These are phyloP conservation scores for Russula compacta DNA, from an alignment of 768 basidiomycete species.

Conservation along the genomic window DNA sequence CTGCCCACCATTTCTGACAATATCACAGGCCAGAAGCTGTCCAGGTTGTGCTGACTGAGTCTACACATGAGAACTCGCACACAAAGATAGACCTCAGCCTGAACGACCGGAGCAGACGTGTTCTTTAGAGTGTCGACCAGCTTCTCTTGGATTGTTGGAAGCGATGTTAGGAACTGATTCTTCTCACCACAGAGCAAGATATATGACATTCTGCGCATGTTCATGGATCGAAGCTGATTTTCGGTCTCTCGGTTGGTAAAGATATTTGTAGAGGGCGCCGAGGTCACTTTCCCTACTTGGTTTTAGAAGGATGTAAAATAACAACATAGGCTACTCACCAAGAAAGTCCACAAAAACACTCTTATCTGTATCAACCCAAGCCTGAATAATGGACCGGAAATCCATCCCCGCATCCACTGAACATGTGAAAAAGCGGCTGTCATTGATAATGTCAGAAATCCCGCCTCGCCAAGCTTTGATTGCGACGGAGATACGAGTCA, in stretches of 20 bases:
- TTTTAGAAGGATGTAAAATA: slow-evolving; percentile 23
- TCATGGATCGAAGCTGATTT: slow-evolving; percentile 77
- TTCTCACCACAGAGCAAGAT: slow-evolving; percentile 81
- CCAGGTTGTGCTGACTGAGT: slow-evolving; percentile 81
- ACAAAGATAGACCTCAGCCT: slow-evolving; percentile 92
- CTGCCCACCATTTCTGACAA: slow-evolving; percentile 75
- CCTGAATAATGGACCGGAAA: slow-evolving; percentile 75
- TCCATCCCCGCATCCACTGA: slow-evolving; percentile 42
- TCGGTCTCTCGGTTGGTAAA: slow-evolving; percentile 95
- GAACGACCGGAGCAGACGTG: slow-evolving; percentile 71
- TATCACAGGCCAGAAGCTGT: slow-evolving; percentile 95
- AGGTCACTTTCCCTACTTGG: slow-evolving; percentile 58
- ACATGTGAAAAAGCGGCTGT: slow-evolving; percentile 81
- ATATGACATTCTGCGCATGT: slow-evolving; percentile 80
- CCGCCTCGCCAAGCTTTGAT: slow-evolving; percentile 79
- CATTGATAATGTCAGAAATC: slow-evolving; percentile 74
- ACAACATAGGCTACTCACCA: slow-evolving; percentile 37
- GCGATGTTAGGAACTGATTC: slow-evolving; percentile 81
- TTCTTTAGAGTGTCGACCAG: slow-evolving; percentile 86
- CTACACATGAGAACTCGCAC: slow-evolving; percentile 86
- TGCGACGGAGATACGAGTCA: slow-evolving; percentile 68
- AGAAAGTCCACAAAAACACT: slow-evolving; percentile 77
- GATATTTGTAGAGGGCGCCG: slow-evolving; percentile 87
- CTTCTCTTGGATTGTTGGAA: slow-evolving; percentile 95
- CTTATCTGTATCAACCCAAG: slow-evolving; percentile 80